These are phyloP conservation scores for Plasmodium relictum DNA, from an alignment of 169 alveolate species.

Conservation along the genomic window DNA sequence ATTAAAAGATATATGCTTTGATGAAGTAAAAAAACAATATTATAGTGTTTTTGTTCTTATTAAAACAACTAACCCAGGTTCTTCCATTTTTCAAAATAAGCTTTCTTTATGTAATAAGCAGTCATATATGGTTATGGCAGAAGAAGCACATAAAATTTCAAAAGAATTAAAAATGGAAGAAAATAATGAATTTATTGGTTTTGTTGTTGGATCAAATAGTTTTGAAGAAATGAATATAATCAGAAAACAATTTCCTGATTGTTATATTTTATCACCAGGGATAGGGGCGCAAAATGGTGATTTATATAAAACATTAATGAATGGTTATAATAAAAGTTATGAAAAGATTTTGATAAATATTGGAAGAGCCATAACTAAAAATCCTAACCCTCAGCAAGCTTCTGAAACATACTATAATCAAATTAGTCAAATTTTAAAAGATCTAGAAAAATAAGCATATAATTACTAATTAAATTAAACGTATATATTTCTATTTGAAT, in stretches of 20 bases:
- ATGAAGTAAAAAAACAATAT: constrained; percentile 59
- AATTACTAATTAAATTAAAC: neutral
- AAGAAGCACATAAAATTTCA: constrained; percentile 77
- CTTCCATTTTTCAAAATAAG: constrained; percentile 81
- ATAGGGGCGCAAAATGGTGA: constrained; percentile 88
- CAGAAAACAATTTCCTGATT: constrained; percentile 79
- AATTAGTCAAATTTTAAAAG: constrained; percentile 47
- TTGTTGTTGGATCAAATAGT: constrained; percentile 82
- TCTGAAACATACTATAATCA: constrained; percentile 28
- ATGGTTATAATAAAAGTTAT: constrained; percentile 71
- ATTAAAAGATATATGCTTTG: constrained; percentile 76
- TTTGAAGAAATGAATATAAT: constrained; percentile 80
- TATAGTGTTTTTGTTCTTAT: constrained; percentile 81
- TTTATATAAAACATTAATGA: constrained; percentile 71
- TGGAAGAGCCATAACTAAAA: constrained; percentile 76
- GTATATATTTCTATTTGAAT: neutral
- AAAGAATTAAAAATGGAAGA: constrained; percentile 34
- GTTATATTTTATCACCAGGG: constrained; percentile 84
- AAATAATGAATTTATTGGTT: constrained; percentile 72
- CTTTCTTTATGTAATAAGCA: constrained; percentile 52
- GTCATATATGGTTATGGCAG: constrained; percentile 80
- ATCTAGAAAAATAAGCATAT: neutral
- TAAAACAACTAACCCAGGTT: constrained; percentile 81
- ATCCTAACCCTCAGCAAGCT: constrained; percentile 28
- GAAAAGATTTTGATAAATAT: constrained; percentile 56